These are phyloP conservation scores for Cladosporium sp. DNA, from an alignment of 2,329 filamentous ascomycete genomes.

Conservation along the genomic window DNA sequence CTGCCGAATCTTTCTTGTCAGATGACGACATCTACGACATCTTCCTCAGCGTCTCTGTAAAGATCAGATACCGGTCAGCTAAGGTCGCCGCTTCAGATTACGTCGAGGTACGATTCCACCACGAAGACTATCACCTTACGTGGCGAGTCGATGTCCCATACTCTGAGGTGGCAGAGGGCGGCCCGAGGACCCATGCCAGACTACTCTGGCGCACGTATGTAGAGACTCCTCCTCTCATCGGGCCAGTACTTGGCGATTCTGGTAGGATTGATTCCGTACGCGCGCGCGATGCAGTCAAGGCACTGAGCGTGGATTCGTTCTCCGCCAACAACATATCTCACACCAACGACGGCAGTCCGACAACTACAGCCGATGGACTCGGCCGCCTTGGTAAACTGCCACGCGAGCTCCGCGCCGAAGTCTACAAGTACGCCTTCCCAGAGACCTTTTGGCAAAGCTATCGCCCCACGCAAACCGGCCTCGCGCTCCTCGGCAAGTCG, in stretches of 20 bases:
- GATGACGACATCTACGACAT: too few species aligned
- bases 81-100: too few species aligned
- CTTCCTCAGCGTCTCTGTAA: too few species aligned
- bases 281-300: too few species aligned
- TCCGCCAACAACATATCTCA: too few species aligned
- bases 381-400: not conserved
- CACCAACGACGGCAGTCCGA: not conserved
- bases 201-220: too few species aligned
- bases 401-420: not conserved
- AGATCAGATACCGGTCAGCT: too few species aligned
- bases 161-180: not conserved
- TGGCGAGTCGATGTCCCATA: not conserved
- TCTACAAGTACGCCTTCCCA: not conserved
- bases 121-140: not conserved
- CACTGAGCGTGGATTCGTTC: too few species aligned
- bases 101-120: not conserved
- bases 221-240: not conserved
- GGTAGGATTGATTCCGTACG: not conserved
- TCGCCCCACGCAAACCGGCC: not conserved
- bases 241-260: not conserved
- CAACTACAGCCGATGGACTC: not conserved
- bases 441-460: constrained; percentile 5
- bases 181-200: too few species aligned
- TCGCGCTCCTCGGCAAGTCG: not conserved
- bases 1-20: too few species aligned